phyloP scores from a whole-genome alignment of 441 rosid genomes.

The Gossypium lobatum region DNA sequence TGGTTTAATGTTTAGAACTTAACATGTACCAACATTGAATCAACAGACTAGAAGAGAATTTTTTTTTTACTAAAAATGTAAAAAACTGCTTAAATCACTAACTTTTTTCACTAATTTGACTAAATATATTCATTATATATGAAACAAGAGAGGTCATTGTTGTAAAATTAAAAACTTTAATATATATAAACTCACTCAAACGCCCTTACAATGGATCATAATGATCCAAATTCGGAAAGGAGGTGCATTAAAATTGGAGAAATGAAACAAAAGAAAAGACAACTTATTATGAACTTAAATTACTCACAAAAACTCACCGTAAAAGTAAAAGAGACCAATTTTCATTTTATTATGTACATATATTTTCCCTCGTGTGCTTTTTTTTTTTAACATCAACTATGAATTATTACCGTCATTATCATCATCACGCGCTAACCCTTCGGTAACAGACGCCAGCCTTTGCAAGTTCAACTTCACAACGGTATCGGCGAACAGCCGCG shows the following conservation, averaged over 20 bases:
- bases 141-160: background rate
- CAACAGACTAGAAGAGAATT: too few species aligned
- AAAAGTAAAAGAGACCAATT: too few species aligned
- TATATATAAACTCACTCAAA: background rate
- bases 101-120: too few species aligned
- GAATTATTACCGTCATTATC: conserved; percentile 13
- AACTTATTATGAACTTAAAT: too few species aligned
- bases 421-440: conserved; percentile 28
- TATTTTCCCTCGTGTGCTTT: too few species aligned
- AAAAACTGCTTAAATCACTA: too few species aligned
- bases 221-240: background rate
- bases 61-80: too few species aligned
- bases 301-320: background rate
- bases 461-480: conserved; percentile 56
- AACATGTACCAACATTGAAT: too few species aligned
- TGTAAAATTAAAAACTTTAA: background rate
- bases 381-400: conserved; percentile 1
- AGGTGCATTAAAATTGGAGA: too few species aligned
- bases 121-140: too few species aligned
- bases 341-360: background rate
- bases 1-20: too few species aligned
- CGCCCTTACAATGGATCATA: background rate
- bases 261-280: background rate
- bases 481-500: conserved; percentile 54
- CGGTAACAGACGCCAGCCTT: conserved; percentile 47